Conservation (phyloP, 2,329 filamentous ascomycete species). For the Trichophyton equinum region DNA sequence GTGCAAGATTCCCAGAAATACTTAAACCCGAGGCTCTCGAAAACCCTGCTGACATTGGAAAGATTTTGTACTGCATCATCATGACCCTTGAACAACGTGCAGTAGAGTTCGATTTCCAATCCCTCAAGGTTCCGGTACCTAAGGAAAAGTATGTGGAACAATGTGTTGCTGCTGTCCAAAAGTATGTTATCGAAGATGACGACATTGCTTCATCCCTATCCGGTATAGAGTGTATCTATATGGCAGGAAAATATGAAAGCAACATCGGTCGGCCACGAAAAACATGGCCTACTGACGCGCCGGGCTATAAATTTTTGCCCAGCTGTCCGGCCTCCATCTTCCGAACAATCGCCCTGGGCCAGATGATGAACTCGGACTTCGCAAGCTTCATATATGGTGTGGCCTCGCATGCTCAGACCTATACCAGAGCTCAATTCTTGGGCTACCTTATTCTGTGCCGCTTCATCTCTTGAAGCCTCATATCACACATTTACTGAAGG, state of each 20-base stretch:
- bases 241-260: conserved; percentile 42
- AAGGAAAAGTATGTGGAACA: conserved; percentile 34
- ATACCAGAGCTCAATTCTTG: conserved; percentile 41
- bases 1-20: conserved; percentile 25
- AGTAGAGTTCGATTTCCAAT: conserved; percentile 26
- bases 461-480: conserved; percentile 23
- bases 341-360: conserved; percentile 21
- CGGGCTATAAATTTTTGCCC: conserved; percentile 41
- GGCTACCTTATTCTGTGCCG: conserved; percentile 36
- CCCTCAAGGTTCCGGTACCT: conserved; percentile 27
- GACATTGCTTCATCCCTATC: conserved; percentile 40
- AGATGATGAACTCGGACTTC: conserved; percentile 18
- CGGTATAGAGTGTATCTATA: conserved; percentile 40
- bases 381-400: conserved; percentile 30
- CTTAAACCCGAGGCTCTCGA: conserved; percentile 15
- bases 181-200: conserved; percentile 38
- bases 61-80: conserved; percentile 34
- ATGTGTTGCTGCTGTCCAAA: conserved; percentile 37
- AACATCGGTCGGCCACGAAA: conserved; percentile 44
- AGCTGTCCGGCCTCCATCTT: conserved; percentile 40
- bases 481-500: conserved; percentile 16
- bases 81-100: conserved; percentile 34
- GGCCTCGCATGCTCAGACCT: conserved; percentile 36
- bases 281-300: conserved; percentile 41
- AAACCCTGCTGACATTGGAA: conserved; percentile 28